Conservation (phyloP, 768 basidiomycete species). For the Fistulinella prunicolor region DNA sequence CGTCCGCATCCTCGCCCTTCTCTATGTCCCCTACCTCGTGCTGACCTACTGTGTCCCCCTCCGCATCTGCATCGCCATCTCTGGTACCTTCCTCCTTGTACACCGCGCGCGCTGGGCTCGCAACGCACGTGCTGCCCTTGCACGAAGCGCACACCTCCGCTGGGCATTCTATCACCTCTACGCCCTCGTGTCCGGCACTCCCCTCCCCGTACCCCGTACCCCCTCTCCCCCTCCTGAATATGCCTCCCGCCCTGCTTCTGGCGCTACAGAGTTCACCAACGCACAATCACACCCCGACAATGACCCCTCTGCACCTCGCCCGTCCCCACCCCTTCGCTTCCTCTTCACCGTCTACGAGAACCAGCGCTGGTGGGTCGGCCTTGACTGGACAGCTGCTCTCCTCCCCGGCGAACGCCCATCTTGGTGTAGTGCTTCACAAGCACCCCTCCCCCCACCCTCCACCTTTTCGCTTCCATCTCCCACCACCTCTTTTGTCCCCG, state of each 20-base stretch:
- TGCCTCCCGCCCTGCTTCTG: slow-evolving; percentile 23
- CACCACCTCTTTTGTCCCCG: slow-evolving; percentile 53
- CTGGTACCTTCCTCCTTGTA: slow-evolving; percentile 56
- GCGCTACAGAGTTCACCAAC: slow-evolving; percentile 15
- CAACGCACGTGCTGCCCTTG: slow-evolving; percentile 52
- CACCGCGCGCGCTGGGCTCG: slow-evolving; percentile 68
- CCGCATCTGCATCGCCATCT: slow-evolving; percentile 55
- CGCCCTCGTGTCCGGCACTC: slow-evolving; percentile 53
- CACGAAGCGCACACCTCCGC: slow-evolving; percentile 66
- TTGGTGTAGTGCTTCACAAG: slow-evolving; percentile 65
- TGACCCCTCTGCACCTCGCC: slow-evolving; percentile 15
- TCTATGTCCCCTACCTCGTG: slow-evolving; percentile 66
- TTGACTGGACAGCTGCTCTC: slow-evolving; percentile 94
- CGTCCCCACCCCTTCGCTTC: slow-evolving; percentile 54
- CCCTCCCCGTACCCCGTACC: slow-evolving; percentile 41
- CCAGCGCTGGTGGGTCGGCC: slow-evolving; percentile 96
- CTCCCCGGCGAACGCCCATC: slow-evolving; percentile 87
- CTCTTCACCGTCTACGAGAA: slow-evolving; percentile 91
- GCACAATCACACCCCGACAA: slow-evolving; percentile 12
- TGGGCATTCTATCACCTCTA: slow-evolving; percentile 54
- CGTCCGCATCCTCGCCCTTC: slow-evolving; percentile 53
- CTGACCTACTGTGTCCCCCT: slow-evolving; percentile 61
- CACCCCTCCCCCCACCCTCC: slow-evolving; percentile 66
- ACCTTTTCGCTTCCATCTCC: slow-evolving; percentile 65
- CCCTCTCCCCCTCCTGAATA: slow-evolving; percentile 33